phyloP scores from a whole-genome alignment of 2,329 filamentous ascomycete species.

The Hortaea sp. region DNA sequence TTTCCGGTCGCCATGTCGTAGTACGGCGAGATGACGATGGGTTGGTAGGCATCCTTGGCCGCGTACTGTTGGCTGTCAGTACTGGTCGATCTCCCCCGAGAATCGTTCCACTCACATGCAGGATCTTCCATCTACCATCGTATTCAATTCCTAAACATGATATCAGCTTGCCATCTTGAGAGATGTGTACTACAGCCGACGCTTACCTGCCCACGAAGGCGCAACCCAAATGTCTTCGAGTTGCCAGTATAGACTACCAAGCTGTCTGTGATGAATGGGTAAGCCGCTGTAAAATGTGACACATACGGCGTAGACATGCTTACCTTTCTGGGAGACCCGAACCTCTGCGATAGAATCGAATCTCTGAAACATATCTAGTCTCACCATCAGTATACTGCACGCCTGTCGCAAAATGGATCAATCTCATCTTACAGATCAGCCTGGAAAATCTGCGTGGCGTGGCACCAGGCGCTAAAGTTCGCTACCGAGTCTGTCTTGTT shows the following conservation, averaged over 20 bases:
- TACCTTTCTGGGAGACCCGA: conserved; percentile 42
- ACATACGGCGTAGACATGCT: neutral
- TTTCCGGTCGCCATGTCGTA: conserved; percentile 40
- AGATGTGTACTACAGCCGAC: too few species aligned
- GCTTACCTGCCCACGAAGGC: conserved; percentile 44
- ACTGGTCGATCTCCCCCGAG: neutral
- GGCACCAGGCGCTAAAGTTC: conserved; percentile 54
- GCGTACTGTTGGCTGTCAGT: conserved; percentile 33
- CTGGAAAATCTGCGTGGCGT: conserved; percentile 54
- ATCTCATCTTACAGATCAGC: conserved; percentile 32
- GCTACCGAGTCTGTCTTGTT: conserved; percentile 42
- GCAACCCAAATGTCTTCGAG: conserved; percentile 52
- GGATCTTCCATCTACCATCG: conserved; percentile 52
- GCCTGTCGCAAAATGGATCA: too few species aligned
- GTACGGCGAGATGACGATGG: conserved; percentile 50
- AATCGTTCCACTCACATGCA: conserved; percentile 28
- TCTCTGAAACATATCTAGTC: conserved; percentile 29
- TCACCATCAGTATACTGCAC: too few species aligned
- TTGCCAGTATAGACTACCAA: conserved; percentile 55
- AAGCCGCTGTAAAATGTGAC: too few species aligned
- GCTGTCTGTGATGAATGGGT: conserved; percentile 33
- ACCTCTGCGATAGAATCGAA: conserved; percentile 52
- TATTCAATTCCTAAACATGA: conserved; percentile 55
- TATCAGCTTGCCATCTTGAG: neutral
- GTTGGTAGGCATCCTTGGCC: conserved; percentile 47